Conservation (phyloP, 768 basidiomycete genomes). For the Tephrocybe sp. region DNA sequence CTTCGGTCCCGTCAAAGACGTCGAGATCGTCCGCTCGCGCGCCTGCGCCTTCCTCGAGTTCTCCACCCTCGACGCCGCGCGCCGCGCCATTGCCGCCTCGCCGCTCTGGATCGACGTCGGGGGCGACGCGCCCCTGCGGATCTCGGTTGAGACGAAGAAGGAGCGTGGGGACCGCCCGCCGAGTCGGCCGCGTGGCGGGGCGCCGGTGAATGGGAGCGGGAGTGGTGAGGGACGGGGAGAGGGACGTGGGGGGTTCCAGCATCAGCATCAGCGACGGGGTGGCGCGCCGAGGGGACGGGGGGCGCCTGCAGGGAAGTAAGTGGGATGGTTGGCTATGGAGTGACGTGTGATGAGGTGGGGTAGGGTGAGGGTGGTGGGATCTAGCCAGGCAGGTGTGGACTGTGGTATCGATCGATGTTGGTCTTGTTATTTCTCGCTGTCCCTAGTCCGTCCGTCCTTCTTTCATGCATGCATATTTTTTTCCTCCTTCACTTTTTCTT, state of each 20-base stretch:
- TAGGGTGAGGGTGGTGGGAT: constrained; percentile 5
- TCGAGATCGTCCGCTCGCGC: constrained; percentile 85
- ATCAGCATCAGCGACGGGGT: constrained; percentile 14
- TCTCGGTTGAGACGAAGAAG: constrained; percentile 87
- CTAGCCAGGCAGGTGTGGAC: too few species aligned
- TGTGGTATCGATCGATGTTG: not conserved
- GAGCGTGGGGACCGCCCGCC: constrained; percentile 83
- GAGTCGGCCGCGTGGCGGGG: constrained; percentile 59
- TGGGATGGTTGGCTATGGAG: not conserved
- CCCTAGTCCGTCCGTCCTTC: not conserved
- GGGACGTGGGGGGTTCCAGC: constrained; percentile 18
- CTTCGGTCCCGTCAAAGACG: constrained; percentile 82
- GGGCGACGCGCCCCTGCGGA: constrained; percentile 49
- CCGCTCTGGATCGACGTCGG: constrained; percentile 72
- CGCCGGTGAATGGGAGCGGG: constrained; percentile 52
- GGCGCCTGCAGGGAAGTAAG: constrained; percentile 21
- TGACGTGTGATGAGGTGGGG: not conserved
- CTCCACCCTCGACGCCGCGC: constrained; percentile 69
- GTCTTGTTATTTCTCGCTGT: not conserved
- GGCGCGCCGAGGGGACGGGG: constrained; percentile 31
- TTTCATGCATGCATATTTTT: not conserved
- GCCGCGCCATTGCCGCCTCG: constrained; percentile 77
- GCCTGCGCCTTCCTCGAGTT: constrained; percentile 97
- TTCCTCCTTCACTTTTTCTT: too few species aligned
- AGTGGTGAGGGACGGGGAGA: constrained; percentile 33